A percentile compares a stretch with the other conserved stretches of the same genome.
Evolutionary conservation across 306 rosid genomes (phyloP).

Genomic region (Ammopiptanthus mongolicus): DNA sequence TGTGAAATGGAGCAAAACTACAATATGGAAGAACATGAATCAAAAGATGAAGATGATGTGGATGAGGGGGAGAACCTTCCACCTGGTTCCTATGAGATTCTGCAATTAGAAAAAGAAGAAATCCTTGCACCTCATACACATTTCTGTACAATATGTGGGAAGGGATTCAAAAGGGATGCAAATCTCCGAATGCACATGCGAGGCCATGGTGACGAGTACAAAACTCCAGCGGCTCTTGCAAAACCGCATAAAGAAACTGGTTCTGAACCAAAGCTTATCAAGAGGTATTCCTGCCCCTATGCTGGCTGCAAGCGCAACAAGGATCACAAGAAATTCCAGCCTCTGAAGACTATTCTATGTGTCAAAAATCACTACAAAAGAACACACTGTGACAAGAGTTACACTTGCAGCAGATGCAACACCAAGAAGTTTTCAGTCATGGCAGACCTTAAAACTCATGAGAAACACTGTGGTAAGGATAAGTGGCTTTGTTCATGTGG

Average conservation of each 20-base stretch:
- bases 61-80: slow-evolving; percentile 93
- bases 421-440: slow-evolving; percentile 92
- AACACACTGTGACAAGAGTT: slow-evolving; percentile 98
- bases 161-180: slow-evolving; percentile 98
- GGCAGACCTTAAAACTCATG: slow-evolving; percentile 98
- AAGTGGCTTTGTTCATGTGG: slow-evolving; percentile 99
- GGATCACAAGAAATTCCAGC: slow-evolving; percentile 91
- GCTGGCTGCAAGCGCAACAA: slow-evolving; percentile 95
- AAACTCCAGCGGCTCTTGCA: slow-evolving; percentile 97
- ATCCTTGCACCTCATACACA: slow-evolving; percentile 98
- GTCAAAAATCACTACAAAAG: slow-evolving; percentile 99
- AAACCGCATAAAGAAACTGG: slow-evolving; percentile 72
- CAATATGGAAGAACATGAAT: slow-evolving; percentile 68
- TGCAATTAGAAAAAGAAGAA: slow-evolving; percentile 93
- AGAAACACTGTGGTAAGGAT: slow-evolving; percentile 97
- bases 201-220: slow-evolving; percentile 96
- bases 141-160: slow-evolving; percentile 94
- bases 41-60: slow-evolving; percentile 85
- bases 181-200: slow-evolving; percentile 99
- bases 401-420: slow-evolving; percentile 89
- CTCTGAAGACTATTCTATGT: slow-evolving; percentile 90
- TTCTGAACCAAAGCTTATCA: slow-evolving; percentile 60
- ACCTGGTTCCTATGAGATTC: slow-evolving; percentile 88
- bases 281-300: slow-evolving; percentile 95
- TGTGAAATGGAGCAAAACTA: slow-evolving; percentile 47